phyloP scores from a whole-genome alignment of 331 rosid genomes.

The Rhamnella rubrinervis region DNA sequence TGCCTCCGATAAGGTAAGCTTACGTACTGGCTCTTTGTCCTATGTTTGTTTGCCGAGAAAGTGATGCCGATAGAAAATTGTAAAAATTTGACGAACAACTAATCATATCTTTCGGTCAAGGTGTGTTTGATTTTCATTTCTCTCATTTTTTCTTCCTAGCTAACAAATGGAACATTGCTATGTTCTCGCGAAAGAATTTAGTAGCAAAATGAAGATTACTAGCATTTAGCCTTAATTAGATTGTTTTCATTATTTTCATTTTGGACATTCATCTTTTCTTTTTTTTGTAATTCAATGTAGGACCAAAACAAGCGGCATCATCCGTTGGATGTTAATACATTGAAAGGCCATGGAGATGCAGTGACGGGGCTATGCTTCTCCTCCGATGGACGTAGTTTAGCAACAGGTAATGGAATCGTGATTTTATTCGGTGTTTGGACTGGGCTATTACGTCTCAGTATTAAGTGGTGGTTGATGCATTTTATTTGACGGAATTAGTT shows the following conservation, averaged over 20 bases:
- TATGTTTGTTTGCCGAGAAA: slow-evolving; percentile 18
- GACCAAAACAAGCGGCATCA: slow-evolving; percentile 92
- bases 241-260: not conserved
- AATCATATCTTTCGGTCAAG: too few species aligned
- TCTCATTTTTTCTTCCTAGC: not conserved
- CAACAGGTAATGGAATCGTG: slow-evolving; percentile 54
- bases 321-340: slow-evolving; percentile 89
- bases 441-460: not conserved
- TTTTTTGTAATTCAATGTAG: slow-evolving; percentile 30
- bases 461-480: not conserved
- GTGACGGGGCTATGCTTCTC: slow-evolving; percentile 85
- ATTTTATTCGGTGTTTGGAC: not conserved
- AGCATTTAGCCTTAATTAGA: not conserved
- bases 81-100: not conserved
- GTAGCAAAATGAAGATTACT: not conserved
- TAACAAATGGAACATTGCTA: not conserved
- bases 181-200: not conserved
- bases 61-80: not conserved
- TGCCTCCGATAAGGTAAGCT: slow-evolving; percentile 69
- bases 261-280: slow-evolving; percentile 2
- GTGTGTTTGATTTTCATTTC: not conserved
- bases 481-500: not conserved
- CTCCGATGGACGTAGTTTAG: slow-evolving; percentile 68
- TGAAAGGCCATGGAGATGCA: slow-evolving; percentile 95
- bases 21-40: not conserved